Evolutionary conservation across 1,139 yeast species (phyloP).

Genomic region (Geotrichum cucujoidarum): DNA sequence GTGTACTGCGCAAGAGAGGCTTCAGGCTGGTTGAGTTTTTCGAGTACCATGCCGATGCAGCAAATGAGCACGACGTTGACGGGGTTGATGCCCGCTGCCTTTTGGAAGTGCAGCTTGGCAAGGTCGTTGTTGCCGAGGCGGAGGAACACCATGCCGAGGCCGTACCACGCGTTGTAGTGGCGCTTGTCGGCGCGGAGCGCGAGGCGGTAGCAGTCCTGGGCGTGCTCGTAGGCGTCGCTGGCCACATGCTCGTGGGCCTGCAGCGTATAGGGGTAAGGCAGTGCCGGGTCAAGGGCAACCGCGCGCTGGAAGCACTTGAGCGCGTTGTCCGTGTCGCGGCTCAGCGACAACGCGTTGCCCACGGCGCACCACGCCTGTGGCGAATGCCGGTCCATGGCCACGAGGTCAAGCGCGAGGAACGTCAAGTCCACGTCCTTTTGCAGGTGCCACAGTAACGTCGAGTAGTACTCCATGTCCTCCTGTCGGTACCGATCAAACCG

Average conservation of each 20-base stretch:
- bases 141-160: constrained; percentile 90
- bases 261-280: constrained; percentile 72
- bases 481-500: constrained; percentile 71
- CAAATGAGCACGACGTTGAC: constrained; percentile 84
- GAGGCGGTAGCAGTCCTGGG: constrained; percentile 73
- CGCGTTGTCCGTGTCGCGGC: constrained; percentile 86
- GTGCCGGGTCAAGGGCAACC: constrained; percentile 53
- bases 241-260: constrained; percentile 91
- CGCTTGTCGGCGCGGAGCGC: constrained; percentile 74
- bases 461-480: constrained; percentile 85
- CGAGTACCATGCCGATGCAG: constrained; percentile 92
- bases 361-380: constrained; percentile 91
- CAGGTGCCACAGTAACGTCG: constrained; percentile 90
- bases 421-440: constrained; percentile 79
- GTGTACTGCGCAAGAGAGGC: constrained; percentile 81
- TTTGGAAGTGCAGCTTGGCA: constrained; percentile 83
- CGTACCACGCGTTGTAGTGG: constrained; percentile 93
- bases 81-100: constrained; percentile 86
- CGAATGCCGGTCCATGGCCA: constrained; percentile 57
- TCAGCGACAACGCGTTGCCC: constrained; percentile 83
- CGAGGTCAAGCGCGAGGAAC: constrained; percentile 72
- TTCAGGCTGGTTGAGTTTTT: constrained; percentile 61
- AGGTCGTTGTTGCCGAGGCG: constrained; percentile 77
- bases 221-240: constrained; percentile 86
- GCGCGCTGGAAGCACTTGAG: constrained; percentile 83